Percentiles rank a stretch among this genome's conserved stretches.
Conservation (phyloP, 2,329 filamentous ascomycete genomes). For the Stachybotrys chlorohalonatus region DNA sequence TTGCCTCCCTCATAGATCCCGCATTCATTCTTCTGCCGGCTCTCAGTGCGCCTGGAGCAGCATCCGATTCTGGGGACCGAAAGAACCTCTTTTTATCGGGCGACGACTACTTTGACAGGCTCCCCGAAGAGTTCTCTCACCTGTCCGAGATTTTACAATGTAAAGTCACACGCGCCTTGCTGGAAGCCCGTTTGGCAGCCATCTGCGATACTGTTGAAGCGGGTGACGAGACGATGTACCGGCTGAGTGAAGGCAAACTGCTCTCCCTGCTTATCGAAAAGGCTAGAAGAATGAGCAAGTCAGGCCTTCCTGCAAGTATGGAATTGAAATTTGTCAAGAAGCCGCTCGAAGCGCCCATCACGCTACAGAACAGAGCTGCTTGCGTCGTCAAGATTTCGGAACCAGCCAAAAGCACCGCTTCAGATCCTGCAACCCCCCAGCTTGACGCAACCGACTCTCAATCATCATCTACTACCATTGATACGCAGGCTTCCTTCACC, state of each 20-base stretch:
- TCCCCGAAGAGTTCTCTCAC: slow-evolving; percentile 46
- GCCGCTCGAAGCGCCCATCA: slow-evolving; percentile 65
- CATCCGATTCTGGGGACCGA: slow-evolving; percentile 26
- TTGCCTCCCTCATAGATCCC: slow-evolving; percentile 78
- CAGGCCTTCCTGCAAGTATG: slow-evolving; percentile 66
- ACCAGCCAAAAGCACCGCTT: slow-evolving; percentile 6
- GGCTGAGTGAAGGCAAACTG: slow-evolving; percentile 66
- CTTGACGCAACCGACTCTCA: slow-evolving; percentile 30
- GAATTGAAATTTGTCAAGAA: slow-evolving; percentile 77
- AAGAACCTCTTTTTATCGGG: slow-evolving; percentile 59
- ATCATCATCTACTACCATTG: slow-evolving; percentile 25
- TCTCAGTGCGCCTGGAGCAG: slow-evolving; percentile 36
- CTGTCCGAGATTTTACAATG: slow-evolving; percentile 47
- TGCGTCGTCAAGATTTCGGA: slow-evolving; percentile 7
- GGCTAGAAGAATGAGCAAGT: slow-evolving; percentile 56
- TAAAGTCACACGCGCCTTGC: slow-evolving; percentile 33
- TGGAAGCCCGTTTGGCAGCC: slow-evolving; percentile 58
- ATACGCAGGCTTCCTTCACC: slow-evolving; percentile 24
- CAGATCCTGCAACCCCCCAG: slow-evolving; percentile 9
- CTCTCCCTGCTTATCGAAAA: slow-evolving; percentile 58
- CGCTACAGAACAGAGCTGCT: slow-evolving; percentile 55
- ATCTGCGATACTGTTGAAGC: slow-evolving; percentile 79
- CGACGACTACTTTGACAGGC: slow-evolving; percentile 63
- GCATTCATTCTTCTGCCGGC: slow-evolving; percentile 75
- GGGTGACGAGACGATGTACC: slow-evolving; percentile 77